These are phyloP conservation scores for Candida lessepsii DNA, from an alignment of 805 yeast species.

Conservation along the genomic window DNA sequence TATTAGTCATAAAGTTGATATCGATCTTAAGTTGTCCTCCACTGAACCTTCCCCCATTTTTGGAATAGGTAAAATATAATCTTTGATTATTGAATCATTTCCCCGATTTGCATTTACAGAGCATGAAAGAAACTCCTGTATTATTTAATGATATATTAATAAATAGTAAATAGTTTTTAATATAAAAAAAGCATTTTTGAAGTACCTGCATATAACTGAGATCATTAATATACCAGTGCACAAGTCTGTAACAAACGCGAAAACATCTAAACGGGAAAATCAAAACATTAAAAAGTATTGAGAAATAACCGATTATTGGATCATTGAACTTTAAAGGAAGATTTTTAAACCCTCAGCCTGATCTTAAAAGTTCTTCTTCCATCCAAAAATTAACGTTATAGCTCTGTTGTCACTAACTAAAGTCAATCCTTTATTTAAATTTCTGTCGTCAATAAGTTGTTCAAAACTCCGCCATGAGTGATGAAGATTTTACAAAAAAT, in stretches of 20 bases:
- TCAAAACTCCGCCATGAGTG: conserved; percentile 6
- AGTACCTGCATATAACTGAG: too few species aligned
- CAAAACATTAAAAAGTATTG: conserved; percentile 3
- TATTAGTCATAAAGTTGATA: neutral
- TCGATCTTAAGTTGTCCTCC: conserved; percentile 1
- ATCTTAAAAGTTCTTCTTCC: too few species aligned
- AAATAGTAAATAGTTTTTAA: neutral
- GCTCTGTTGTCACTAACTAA: too few species aligned
- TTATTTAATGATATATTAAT: neutral
- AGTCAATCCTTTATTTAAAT: neutral
- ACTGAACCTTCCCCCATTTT: neutral
- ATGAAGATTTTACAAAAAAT: conserved; percentile 41
- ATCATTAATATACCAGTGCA: too few species aligned
- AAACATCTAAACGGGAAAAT: conserved; percentile 3
- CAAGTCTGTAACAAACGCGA: too few species aligned
- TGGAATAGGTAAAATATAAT: neutral
- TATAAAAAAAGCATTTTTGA: too few species aligned
- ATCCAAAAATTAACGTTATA: too few species aligned
- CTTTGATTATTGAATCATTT: too few species aligned
- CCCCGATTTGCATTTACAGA: neutral
- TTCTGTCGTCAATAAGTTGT: neutral
- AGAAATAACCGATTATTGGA: neutral
- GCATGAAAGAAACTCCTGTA: neutral
- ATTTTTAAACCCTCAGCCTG: too few species aligned
- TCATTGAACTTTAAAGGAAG: neutral